Evolutionary conservation across 768 basidiomycete species (phyloP), one percentile per base, ranked within the genome.

Genomic region (Daedaleopsis nitida): DNA sequence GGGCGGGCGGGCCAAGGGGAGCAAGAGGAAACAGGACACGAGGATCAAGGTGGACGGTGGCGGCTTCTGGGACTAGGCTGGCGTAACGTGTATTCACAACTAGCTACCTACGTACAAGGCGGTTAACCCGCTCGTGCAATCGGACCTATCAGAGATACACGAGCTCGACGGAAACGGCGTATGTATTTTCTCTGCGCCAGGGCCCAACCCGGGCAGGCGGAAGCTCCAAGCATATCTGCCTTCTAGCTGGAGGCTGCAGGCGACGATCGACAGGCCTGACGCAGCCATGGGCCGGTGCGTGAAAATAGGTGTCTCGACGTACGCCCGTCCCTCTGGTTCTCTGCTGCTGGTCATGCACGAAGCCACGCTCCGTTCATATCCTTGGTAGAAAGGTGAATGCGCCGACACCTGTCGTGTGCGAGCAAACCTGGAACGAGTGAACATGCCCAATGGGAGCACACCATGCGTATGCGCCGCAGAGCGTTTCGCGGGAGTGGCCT

Each of bases 1-100:
- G 32, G 80, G 78, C 14, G 90, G 90, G 24, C 78, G 91, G 42
- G 78, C 86, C 23, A 86, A 87, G 65, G 94, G 94, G 21, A 93
- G 90, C 71, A 96, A 96, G 72, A 87, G 87, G 57, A 96, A 93
- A 75, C 86, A 87, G 69, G 91, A 94, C 68, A 82, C 75, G 34
- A 78, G 83, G 59, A 81, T 92, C 12, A 86, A 84, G 67, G 52
- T 83, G 44, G 88, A 88, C 68, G 77, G 76, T 54, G 77, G 79
- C 68, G 73, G 67, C 16, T 62, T 86, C 43, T 91, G 87, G 87
- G 85, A 83, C 17, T 66, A 59, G 55, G 10, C 32, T 16, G 16
- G 17, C 14, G 27, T n/a, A 34, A 47, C 23, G 4, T 47, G 44
- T 24, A 16, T 45, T 34, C 52, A 5, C 52, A 32, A 16, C 17